Evolutionary conservation across 2,329 filamentous ascomycete species (phyloP).

Genomic region (Scedosporium aurantiacum): DNA sequence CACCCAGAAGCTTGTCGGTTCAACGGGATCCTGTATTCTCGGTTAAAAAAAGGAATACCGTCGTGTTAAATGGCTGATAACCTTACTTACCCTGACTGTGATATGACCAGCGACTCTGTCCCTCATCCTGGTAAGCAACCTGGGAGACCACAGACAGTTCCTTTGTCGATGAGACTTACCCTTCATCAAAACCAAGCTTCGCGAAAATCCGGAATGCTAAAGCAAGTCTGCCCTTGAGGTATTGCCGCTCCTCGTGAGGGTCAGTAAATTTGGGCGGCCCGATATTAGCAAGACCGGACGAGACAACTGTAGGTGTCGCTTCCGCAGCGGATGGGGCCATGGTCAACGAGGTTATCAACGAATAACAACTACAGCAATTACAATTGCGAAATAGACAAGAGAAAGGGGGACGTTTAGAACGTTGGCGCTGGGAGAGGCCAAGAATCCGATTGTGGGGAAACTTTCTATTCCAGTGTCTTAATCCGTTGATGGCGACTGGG

Average conservation of each 20-base stretch:
- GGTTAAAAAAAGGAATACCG: conserved; percentile 44
- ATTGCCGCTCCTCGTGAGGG: conserved; percentile 32
- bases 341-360: too few relatives aligned
- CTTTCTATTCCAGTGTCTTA: too few relatives aligned
- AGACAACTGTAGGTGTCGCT: not conserved
- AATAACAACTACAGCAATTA: too few relatives aligned
- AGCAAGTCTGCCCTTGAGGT: conserved; percentile 42
- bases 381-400: too few relatives aligned
- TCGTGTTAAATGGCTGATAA: not conserved
- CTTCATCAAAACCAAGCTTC: conserved; percentile 47
- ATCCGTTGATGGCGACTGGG: too few relatives aligned
- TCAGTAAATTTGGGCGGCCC: conserved; percentile 14
- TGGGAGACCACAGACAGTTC: too few relatives aligned
- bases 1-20: conserved; percentile 53
- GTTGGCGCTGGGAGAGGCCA: too few relatives aligned
- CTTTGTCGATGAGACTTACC: conserved; percentile 31
- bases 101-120: not conserved
- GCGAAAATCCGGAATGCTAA: conserved; percentile 48
- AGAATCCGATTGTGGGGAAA: too few relatives aligned
- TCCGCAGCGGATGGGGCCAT: too few relatives aligned
- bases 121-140: too few relatives aligned
- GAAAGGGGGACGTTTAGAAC: too few relatives aligned
- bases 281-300: not conserved
- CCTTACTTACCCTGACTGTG: not conserved
- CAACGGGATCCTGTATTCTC: conserved; percentile 44